Evolutionary conservation across 2,329 filamentous ascomycete genomes (phyloP).

Genomic region (Ophiostoma tasmaniense): DNA sequence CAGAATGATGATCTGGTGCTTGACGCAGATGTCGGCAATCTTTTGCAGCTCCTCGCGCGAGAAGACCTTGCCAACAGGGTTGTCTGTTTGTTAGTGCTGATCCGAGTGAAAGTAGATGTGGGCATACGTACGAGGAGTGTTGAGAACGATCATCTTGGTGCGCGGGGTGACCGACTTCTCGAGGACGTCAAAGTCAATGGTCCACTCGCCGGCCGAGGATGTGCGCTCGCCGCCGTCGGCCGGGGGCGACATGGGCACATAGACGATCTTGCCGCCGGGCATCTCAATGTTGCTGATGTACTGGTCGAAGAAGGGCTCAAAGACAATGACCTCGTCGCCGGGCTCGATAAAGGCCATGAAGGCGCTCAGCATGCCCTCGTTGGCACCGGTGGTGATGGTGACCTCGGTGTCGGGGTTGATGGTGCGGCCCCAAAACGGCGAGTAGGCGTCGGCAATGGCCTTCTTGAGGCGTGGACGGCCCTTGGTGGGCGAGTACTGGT

Average conservation of each 20-base stretch:
- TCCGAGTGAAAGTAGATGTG: neutral
- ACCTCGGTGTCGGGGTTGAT: constrained; percentile 88
- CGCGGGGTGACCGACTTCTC: constrained; percentile 71
- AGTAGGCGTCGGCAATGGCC: constrained; percentile 87
- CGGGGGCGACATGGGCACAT: constrained; percentile 90
- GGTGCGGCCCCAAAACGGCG: constrained; percentile 72
- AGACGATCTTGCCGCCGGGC: constrained; percentile 89
- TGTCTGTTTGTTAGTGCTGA: constrained; percentile 39
- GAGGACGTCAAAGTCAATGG: constrained; percentile 73
- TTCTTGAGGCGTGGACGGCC: constrained; percentile 85
- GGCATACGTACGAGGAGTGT: constrained; percentile 46
- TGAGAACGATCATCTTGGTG: constrained; percentile 94
- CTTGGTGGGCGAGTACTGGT: constrained; percentile 96
- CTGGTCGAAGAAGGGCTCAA: constrained; percentile 99
- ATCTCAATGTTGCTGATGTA: constrained; percentile 99
- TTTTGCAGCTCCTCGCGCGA: constrained; percentile 71
- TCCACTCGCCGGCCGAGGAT: constrained; percentile 82
- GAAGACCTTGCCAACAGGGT: constrained; percentile 94
- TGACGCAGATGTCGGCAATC: constrained; percentile 82
- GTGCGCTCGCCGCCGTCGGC: constrained; percentile 68
- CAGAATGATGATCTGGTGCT: constrained; percentile 88
- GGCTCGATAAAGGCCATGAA: constrained; percentile 97
- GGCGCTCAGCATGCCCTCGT: constrained; percentile 89
- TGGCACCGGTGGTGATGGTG: constrained; percentile 85
- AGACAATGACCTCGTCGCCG: constrained; percentile 93